Percentiles rank a stretch among this genome's conserved stretches.
These are phyloP conservation scores for Moesziomyces antarcticus DNA, from an alignment of 1,284 basidiomycete species.

Conservation along the genomic window DNA sequence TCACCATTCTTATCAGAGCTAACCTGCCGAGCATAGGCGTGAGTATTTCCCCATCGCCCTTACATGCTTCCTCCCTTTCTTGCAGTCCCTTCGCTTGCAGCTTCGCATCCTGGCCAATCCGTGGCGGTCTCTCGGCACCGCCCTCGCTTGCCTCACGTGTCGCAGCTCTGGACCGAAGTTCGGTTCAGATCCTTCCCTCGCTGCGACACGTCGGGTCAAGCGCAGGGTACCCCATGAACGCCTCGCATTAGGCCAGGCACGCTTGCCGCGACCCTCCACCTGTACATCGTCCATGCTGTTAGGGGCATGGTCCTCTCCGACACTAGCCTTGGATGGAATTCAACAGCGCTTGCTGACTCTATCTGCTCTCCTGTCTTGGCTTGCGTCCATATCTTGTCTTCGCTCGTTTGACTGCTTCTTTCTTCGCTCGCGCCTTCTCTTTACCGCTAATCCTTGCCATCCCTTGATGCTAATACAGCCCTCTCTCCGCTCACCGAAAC, in stretches of 20 bases:
- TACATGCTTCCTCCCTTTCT: not conserved
- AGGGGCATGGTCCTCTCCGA: not conserved
- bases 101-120: not conserved
- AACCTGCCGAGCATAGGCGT: conserved; percentile 44
- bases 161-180: conserved; percentile 6
- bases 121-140: not conserved
- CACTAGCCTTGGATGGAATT: conserved; percentile 6
- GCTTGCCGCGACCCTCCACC: not conserved
- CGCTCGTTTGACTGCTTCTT: not conserved
- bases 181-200: not conserved
- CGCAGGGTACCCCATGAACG: not conserved
- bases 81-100: not conserved
- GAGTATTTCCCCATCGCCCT: conserved; percentile 20
- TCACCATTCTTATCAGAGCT: conserved; percentile 39
- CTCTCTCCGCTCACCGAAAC: not conserved
- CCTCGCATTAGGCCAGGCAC: not conserved
- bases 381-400: not conserved
- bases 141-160: not conserved
- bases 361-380: conserved; percentile 11
- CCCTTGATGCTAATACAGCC: conserved; percentile 5
- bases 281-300: conserved; percentile 1
- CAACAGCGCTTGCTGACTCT: conserved; percentile 30
- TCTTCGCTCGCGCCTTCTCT: not conserved
- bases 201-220: conserved; percentile 1
- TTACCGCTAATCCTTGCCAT: not conserved